Base-by-base conservation (phyloP, 1,284 basidiomycete species). In the Phaffia rhodozyma region DNA sequence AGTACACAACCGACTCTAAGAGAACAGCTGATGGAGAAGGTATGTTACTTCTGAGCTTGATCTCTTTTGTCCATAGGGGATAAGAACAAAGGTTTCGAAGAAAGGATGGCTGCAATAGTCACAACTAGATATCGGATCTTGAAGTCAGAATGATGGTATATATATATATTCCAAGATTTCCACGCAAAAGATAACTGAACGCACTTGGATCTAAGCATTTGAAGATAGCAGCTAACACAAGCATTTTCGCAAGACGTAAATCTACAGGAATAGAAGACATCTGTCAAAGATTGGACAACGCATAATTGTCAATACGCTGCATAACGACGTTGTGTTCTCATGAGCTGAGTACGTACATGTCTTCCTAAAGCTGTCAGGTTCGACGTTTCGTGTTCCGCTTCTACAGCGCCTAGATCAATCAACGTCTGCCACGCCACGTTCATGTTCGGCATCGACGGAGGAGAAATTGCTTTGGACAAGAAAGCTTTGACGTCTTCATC, bases 201-300 rank as follows among this genome's bases (percentile, higher is more conserved):
- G 66, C 1, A 77, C 76, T 43, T 7, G 38, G 38, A 63, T 83
- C 84, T 9, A 92, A 76, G 68, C 89, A 91, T 68, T 82, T 82
- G 76, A 93, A 91, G 54, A 91, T 81, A 1, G 85, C 83, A 0
- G 82, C 89, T 0, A 93, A 78, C 7, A 91, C 81, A n/a, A 93
- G 81, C 87, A 92, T 91, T 86, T 97, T 97, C 48, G 84, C 89
- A 25, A 97, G 79, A 55, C 90, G 82, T n/a, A 96, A 77, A 75
- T 97, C 92, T 30, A 96, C 79, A 1, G 92, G 92, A 34, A 97
- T 80, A 74, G 85, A 81, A 5, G 87, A 81, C 72, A 77, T 76
- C 87, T 90, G 66, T 5, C 61, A n/a, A 23, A 58, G 13, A 51
- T 38, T 34, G 58, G 2, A 2, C 20, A 51, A 69, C 61, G 63